Percentiles rank a stretch among this genome's conserved stretches.
Evolutionary conservation across 1,284 basidiomycete species (phyloP).

Genomic region (Rhodotorula mucilaginosa): DNA sequence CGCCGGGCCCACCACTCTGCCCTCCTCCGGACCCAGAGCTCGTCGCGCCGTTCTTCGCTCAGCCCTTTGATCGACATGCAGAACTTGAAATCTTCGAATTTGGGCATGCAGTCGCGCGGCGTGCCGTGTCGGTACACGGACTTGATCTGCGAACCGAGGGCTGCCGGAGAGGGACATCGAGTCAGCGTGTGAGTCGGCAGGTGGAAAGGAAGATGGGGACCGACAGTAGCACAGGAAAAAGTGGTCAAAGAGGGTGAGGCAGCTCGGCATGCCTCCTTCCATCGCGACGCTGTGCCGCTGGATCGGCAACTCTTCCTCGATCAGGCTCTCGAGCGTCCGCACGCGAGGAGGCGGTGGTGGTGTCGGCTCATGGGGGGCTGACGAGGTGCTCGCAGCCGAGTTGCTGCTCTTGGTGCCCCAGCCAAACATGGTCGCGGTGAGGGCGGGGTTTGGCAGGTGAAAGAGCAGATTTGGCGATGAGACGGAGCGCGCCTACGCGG

Average conservation of each 20-base stretch:
- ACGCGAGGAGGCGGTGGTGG: neutral
- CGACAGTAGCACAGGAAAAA: constrained; percentile 43
- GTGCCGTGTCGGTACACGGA: constrained; percentile 83
- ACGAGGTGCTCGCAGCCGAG: neutral
- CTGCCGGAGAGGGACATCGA: constrained; percentile 52
- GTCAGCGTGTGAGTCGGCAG: neutral
- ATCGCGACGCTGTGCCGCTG: constrained; percentile 40
- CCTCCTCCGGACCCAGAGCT: constrained; percentile 76
- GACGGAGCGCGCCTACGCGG: too few relatives aligned
- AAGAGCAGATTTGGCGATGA: too few relatives aligned
- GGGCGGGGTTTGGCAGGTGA: neutral
- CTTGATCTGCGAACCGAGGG: constrained; percentile 74
- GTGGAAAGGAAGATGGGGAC: constrained; percentile 2
- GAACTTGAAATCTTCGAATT: constrained; percentile 92
- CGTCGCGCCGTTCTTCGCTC: constrained; percentile 69
- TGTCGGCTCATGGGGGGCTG: neutral
- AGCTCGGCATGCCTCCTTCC: constrained; percentile 42
- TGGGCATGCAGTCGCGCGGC: constrained; percentile 70
- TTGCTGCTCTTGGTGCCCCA: neutral
- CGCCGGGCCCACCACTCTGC: constrained; percentile 89
- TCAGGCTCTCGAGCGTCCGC: constrained; percentile 35
- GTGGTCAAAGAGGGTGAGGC: constrained; percentile 43
- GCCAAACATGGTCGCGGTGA: constrained; percentile 16
- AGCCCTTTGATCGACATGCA: constrained; percentile 81
- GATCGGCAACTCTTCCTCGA: constrained; percentile 43